These are phyloP conservation scores for Hura crepitans DNA, from an alignment of 441 rosid species.

Conservation along the genomic window DNA sequence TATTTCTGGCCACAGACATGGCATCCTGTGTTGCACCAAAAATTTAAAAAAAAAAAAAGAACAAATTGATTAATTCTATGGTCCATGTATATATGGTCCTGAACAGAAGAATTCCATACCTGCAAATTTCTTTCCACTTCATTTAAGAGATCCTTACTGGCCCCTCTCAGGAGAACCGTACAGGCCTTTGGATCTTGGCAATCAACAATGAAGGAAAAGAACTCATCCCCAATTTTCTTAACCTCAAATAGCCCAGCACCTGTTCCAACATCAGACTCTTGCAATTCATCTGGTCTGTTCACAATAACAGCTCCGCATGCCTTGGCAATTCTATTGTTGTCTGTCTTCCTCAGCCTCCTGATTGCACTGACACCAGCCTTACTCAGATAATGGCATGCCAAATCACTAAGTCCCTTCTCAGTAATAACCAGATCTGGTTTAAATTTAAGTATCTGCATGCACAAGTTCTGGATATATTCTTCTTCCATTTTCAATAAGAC, in stretches of 20 bases:
- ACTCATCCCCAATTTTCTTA: conserved; percentile 82
- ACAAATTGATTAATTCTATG: conserved; percentile 9
- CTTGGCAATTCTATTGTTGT: conserved; percentile 90
- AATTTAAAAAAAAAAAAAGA: background rate
- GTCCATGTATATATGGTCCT: background rate
- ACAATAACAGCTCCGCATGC: conserved; percentile 95
- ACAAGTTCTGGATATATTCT: conserved; percentile 76
- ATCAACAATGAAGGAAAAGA: conserved; percentile 78
- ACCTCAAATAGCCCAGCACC: conserved; percentile 94
- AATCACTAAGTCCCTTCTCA: conserved; percentile 92
- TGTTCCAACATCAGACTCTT: conserved; percentile 92
- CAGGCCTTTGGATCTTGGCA: conserved; percentile 96
- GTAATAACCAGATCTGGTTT: conserved; percentile 88
- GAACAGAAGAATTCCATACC: conserved; percentile 35
- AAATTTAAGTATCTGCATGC: conserved; percentile 78
- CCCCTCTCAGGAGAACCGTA: conserved; percentile 80
- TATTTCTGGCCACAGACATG: conserved; percentile 91
- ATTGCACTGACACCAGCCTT: conserved; percentile 95
- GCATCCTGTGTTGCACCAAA: conserved; percentile 55
- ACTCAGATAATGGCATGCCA: conserved; percentile 88
- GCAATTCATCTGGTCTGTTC: conserved; percentile 87
- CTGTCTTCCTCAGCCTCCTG: conserved; percentile 82
- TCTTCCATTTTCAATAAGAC: conserved; percentile 82
- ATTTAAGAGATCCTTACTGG: conserved; percentile 90
- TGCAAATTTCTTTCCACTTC: conserved; percentile 96